These are phyloP conservation scores for Beauveria brongniartii DNA, from an alignment of 2,329 filamentous ascomycete species.

Conservation along the genomic window DNA sequence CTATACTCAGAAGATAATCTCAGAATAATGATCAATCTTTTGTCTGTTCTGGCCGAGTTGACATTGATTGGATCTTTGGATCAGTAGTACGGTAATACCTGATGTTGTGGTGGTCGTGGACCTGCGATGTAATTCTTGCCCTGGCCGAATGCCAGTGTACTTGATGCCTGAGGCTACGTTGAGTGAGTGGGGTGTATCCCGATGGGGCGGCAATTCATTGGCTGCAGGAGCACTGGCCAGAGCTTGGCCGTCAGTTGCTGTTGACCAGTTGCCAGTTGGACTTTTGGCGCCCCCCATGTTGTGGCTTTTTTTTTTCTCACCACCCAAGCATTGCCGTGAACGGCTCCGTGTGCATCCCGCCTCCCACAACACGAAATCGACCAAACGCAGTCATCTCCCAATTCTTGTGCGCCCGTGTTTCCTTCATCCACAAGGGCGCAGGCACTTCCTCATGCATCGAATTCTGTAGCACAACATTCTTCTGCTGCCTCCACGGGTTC, in stretches of 20 bases:
- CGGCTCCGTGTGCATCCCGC: background rate
- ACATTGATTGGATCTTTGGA: too few relatives aligned
- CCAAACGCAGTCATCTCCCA: background rate
- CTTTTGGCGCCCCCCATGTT: background rate
- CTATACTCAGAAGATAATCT: too few relatives aligned
- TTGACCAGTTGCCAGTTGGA: background rate
- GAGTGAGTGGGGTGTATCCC: background rate
- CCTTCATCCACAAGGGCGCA: background rate
- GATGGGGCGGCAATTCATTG: background rate
- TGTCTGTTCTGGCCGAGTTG: too few relatives aligned
- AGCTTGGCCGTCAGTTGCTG: background rate
- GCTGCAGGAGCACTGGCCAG: background rate
- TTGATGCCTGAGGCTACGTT: background rate
- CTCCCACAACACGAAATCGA: conserved; percentile 5
- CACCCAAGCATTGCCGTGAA: background rate
- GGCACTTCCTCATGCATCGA: conserved; percentile 1
- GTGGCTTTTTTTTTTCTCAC: conserved; percentile 9
- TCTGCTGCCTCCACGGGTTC: background rate
- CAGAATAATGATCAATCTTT: too few relatives aligned
- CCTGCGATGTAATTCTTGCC: too few relatives aligned
- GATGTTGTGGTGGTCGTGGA: too few relatives aligned
- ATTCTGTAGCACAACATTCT: background rate
- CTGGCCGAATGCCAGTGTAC: too few relatives aligned
- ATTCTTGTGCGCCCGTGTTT: conserved; percentile 1
- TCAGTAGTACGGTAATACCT: too few relatives aligned